These are phyloP conservation scores for Pythium rhizo-oryzae DNA, from an alignment of 352 stramenopile species.

Conservation along the genomic window DNA sequence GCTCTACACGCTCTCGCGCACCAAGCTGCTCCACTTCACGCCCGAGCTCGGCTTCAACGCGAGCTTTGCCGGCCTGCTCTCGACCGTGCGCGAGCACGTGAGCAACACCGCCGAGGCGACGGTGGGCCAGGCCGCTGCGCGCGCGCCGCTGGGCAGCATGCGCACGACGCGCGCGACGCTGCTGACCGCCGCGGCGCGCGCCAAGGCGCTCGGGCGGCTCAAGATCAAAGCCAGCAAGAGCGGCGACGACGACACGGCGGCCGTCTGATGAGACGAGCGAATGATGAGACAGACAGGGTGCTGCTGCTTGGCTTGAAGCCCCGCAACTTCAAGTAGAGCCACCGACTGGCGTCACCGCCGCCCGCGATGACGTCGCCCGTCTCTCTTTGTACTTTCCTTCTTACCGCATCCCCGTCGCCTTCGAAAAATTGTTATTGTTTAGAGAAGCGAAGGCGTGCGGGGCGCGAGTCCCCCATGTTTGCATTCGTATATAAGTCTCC, in stretches of 20 bases:
- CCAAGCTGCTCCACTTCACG: conserved; percentile 78
- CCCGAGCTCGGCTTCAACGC: conserved; percentile 80
- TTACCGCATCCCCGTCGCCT: too few relatives aligned
- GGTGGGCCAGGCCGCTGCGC: not conserved
- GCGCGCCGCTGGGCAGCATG: not conserved
- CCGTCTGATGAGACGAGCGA: not conserved
- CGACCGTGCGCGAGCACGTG: conserved; percentile 50
- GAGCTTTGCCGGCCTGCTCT: conserved; percentile 62
- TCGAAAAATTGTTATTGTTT: too few relatives aligned
- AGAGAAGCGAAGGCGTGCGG: too few relatives aligned
- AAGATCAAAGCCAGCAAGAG: conserved; percentile 19
- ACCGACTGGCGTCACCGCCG: not conserved
- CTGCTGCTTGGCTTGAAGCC: not conserved
- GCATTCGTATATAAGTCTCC: too few relatives aligned
- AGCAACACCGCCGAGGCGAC: not conserved
- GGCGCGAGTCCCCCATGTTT: too few relatives aligned
- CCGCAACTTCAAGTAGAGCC: conserved; percentile 17
- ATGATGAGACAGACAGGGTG: conserved; percentile 15
- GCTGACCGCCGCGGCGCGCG: conserved; percentile 18
- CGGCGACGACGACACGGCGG: conserved; percentile 1
- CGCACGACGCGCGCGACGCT: conserved; percentile 24
- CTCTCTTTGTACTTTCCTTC: too few relatives aligned
- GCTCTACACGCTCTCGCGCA: conserved; percentile 74
- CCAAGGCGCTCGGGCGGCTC: conserved; percentile 26
- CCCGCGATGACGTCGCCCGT: too few relatives aligned